A percentile compares a stretch with the other conserved stretches of the same genome.
Evolutionary conservation across 2,329 filamentous ascomycete genomes (phyloP).

Genomic region (Fusarium sp.): DNA sequence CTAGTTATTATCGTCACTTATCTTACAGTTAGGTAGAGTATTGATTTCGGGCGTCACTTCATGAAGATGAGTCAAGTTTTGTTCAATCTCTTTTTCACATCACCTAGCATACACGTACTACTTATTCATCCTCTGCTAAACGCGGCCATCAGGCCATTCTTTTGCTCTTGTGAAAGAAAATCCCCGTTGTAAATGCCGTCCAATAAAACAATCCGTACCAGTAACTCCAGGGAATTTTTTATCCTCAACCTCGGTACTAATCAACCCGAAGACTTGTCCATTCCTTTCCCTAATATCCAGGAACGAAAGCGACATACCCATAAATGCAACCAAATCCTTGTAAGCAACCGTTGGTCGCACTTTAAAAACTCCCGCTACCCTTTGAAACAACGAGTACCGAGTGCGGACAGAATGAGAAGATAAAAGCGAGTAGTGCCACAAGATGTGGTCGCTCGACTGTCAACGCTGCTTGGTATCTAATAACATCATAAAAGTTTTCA

Average conservation of each 20-base stretch:
- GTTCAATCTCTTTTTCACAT: not conserved
- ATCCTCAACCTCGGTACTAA: conserved; percentile 12
- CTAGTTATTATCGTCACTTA: no score
- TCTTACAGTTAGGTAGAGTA: no score
- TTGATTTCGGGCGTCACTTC: not conserved
- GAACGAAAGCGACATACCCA: conserved; percentile 12
- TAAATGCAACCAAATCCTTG: conserved; percentile 19
- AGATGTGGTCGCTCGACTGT: not conserved
- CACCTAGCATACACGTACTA: conserved; percentile 13
- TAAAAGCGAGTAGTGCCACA: not conserved
- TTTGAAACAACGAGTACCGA: conserved; percentile 18
- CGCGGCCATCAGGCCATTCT: conserved; percentile 3
- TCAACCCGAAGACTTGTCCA: conserved; percentile 13
- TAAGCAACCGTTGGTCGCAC: conserved; percentile 3
- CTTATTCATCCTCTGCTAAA: not conserved
- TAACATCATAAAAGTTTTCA: conserved; percentile 20
- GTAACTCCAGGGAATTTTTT: conserved; percentile 36
- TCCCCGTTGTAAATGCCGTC: conserved; percentile 13
- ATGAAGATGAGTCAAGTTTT: not conserved
- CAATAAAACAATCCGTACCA: conserved; percentile 17
- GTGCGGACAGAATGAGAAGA: conserved; percentile 10
- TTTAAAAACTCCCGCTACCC: conserved; percentile 34
- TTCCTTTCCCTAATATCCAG: not conserved
- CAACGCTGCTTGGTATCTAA: conserved; percentile 16
- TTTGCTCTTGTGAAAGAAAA: conserved; percentile 22